These are phyloP conservation scores for Eucalyptus sp. DNA, from an alignment of 345 rosid species.

Conservation along the genomic window DNA sequence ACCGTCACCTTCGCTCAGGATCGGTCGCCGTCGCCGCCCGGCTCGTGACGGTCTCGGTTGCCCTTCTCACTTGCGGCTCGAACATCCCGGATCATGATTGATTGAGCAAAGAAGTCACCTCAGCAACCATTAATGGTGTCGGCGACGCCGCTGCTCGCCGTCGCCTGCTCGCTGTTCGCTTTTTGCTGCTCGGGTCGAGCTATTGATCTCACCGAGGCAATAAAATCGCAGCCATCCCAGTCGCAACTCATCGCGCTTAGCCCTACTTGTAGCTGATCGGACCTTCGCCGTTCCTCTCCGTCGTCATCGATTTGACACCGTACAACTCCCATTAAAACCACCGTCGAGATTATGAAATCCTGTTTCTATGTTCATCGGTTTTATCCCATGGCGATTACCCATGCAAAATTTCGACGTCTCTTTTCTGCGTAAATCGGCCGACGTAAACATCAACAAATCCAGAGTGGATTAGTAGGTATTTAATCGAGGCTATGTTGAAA, in stretches of 20 bases:
- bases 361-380: background rate
- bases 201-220: background rate
- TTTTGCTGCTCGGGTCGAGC: background rate
- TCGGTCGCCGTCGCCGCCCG: background rate
- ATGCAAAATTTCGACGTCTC: background rate
- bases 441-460: background rate
- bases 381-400: background rate
- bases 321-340: too few relatives aligned
- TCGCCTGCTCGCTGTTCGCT: background rate
- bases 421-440: background rate
- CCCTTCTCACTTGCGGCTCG: background rate
- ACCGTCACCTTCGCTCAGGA: background rate
- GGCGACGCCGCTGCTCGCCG: fast-evolving
- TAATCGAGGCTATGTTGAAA: background rate
- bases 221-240: background rate
- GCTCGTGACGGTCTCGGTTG: background rate
- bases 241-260: background rate
- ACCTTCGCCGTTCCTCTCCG: background rate
- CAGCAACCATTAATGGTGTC: background rate
- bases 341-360: too few relatives aligned
- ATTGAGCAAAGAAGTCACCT: background rate
- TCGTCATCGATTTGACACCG: background rate
- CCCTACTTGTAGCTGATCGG: background rate
- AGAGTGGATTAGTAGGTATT: background rate
- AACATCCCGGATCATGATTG: background rate